Evolutionary conservation across 225 moss, liverwort and hornwort genomes (phyloP).

Genomic region (Sphagnum tenellum): DNA sequence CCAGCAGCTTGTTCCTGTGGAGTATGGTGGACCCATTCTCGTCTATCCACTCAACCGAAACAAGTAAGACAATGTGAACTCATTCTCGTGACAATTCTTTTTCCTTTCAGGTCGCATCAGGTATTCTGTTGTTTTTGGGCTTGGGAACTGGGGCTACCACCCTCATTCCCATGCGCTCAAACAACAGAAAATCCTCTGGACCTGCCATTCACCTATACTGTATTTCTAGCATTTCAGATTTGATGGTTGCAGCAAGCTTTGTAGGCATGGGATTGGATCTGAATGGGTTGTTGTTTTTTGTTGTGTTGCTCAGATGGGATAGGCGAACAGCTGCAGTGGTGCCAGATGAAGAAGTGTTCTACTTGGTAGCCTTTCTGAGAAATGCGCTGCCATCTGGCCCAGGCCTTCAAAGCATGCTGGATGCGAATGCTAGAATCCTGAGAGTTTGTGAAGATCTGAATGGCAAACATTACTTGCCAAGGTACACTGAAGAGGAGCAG

Average conservation of each 20-base stretch:
- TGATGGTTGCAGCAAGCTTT: no score
- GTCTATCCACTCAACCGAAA: constrained; percentile 50
- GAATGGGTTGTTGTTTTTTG: neutral
- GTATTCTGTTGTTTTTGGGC: no score
- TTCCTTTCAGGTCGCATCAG: no score
- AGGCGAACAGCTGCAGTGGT: constrained; percentile 26
- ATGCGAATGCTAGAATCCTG: constrained; percentile 31
- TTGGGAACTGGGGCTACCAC: no score
- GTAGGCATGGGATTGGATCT: neutral
- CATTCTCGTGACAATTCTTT: neutral
- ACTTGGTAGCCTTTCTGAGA: constrained; percentile 35
- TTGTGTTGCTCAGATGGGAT: constrained; percentile 32
- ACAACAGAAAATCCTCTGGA: no score
- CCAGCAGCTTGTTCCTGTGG: constrained; percentile 30
- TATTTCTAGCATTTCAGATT: neutral
- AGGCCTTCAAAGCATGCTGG: constrained; percentile 18
- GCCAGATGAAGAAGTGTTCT: constrained; percentile 34
- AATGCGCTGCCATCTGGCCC: constrained; percentile 37
- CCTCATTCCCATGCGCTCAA: neutral
- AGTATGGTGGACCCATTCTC: constrained; percentile 58
- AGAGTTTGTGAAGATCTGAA: constrained; percentile 10
- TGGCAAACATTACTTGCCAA: constrained; percentile 47
- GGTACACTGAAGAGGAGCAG: constrained; percentile 12
- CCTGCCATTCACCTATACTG: neutral
- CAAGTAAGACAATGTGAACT: constrained; percentile 20